Percentiles rank a stretch among this genome's conserved stretches.
Conservation (phyloP, 345 rosid genomes). For the Kandelia obovata region DNA sequence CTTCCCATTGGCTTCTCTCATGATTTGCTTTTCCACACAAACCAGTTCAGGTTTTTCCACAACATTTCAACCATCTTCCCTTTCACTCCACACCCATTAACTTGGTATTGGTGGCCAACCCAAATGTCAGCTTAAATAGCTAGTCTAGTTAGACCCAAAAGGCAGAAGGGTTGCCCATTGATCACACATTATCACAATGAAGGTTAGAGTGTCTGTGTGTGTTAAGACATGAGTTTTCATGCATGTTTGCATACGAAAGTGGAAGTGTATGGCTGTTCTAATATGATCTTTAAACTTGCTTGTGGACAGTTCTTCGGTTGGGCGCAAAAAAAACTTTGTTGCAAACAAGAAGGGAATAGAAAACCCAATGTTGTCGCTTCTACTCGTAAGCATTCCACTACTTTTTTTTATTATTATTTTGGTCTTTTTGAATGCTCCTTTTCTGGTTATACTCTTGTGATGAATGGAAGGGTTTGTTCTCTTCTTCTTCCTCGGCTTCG, state of each 20-base stretch:
- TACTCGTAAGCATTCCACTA: conserved; percentile 48
- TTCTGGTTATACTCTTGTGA: no score
- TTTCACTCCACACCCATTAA: not conserved
- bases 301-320: conserved; percentile 68
- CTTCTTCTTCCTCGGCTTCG: no score
- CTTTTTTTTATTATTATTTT: not conserved
- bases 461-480: no score
- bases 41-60: not conserved
- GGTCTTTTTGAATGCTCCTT: not conserved
- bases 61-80: conserved; percentile 1
- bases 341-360: conserved; percentile 48
- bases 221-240: not conserved
- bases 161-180: not conserved
- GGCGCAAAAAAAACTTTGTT: conserved; percentile 81
- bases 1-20: conserved; percentile 30
- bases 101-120: not conserved
- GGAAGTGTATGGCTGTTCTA: not conserved
- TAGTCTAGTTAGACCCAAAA: no score
- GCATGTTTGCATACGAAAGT: not conserved
- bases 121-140: not conserved
- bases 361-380: conserved; percentile 44
- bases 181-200: conserved; percentile 31
- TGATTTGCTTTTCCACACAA: conserved; percentile 8
- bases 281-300: not conserved
- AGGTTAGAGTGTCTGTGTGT: conserved; percentile 30